Base-by-base conservation (phyloP, 78 protist genomes). In the Dictyostelium intermedium region DNA sequence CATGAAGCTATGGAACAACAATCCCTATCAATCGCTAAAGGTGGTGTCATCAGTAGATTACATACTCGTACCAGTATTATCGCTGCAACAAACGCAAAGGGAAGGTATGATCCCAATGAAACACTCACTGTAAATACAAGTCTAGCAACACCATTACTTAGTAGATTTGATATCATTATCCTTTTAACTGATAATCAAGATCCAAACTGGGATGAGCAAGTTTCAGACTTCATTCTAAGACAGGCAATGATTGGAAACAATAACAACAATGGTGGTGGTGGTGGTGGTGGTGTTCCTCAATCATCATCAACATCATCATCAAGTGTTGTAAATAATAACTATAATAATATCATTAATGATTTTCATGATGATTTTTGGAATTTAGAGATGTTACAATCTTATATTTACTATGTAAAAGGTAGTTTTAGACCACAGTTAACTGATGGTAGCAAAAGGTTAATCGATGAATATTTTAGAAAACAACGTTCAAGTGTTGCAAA, bases 1-100 rank as follows among this genome's bases (percentile, higher is more conserved):
- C 99, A 99, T 92, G 99, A 99, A 89, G 99, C 99, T 10, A 99
- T 99, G 99, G 99, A 99, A 87, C 99, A 99, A 72, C 99, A 99
- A 85, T 98, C 99, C 0, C 27, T 99, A n/a, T 80, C 96, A 16
- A 97, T 99, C n/a, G 99, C 99, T 5, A 72, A 97, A 89, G 99
- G 99, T 32, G 99, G 99, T 23, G 43, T 99, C 27, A 98, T 98
- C 25, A 95, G 98, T 79, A 97, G 92, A 27, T 96, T 99, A n/a
- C 91, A 96, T 87, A 97, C 99, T 0, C 45, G 99, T 23, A 25
- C 97, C 18, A 34, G 98, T 14, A 95, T 99, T 50, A 27, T 99
- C 2, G 99, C 99, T 0, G 98, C 99, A 27, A 89, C 97, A 32
- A 98, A 98, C 83, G 98, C 99, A 2, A 94, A 94, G 37, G 98